Evolutionary conservation across 768 basidiomycete species (phyloP).

Genomic region (Calocera viscosa): DNA sequence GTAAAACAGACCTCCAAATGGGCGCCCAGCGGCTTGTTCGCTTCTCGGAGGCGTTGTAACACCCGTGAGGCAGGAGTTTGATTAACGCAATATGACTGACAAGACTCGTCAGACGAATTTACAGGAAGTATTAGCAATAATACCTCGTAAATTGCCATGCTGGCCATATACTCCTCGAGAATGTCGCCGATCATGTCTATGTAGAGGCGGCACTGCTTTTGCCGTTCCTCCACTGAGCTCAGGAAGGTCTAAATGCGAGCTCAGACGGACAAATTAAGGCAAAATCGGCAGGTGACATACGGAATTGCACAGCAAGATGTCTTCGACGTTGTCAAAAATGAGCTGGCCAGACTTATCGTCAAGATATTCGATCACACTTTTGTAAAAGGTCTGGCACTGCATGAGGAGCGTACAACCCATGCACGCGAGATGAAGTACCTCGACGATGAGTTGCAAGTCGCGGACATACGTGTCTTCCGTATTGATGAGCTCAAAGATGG

Average conservation of each 20-base stretch:
- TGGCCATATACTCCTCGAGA: slow-evolving; percentile 55
- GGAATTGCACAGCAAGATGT: slow-evolving; percentile 79
- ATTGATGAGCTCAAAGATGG: slow-evolving; percentile 87
- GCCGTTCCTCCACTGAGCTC: slow-evolving; percentile 80
- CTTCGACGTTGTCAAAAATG: slow-evolving; percentile 89
- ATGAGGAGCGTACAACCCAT: neutral
- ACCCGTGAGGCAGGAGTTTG: slow-evolving; percentile 66
- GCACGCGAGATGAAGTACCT: slow-evolving; percentile 36
- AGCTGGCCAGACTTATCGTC: slow-evolving; percentile 65
- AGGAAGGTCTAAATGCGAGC: slow-evolving; percentile 59
- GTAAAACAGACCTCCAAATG: slow-evolving; percentile 49
- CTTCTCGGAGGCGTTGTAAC: slow-evolving; percentile 57
- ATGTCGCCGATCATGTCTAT: slow-evolving; percentile 82
- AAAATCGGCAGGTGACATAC: slow-evolving; percentile 31
- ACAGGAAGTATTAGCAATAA: neutral
- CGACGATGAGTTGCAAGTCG: slow-evolving; percentile 82
- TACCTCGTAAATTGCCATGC: slow-evolving; percentile 73
- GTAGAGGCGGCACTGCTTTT: slow-evolving; percentile 84
- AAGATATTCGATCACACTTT: slow-evolving; percentile 56
- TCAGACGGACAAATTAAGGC: slow-evolving; percentile 9
- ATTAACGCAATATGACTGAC: slow-evolving; percentile 79
- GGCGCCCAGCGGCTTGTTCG: slow-evolving; percentile 48
- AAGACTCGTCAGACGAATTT: neutral
- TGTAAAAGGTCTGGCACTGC: slow-evolving; percentile 64
- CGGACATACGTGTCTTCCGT: slow-evolving; percentile 86